These are phyloP conservation scores for Xylariaceae sp. DNA, from an alignment of 2,329 filamentous ascomycete species.

Conservation along the genomic window DNA sequence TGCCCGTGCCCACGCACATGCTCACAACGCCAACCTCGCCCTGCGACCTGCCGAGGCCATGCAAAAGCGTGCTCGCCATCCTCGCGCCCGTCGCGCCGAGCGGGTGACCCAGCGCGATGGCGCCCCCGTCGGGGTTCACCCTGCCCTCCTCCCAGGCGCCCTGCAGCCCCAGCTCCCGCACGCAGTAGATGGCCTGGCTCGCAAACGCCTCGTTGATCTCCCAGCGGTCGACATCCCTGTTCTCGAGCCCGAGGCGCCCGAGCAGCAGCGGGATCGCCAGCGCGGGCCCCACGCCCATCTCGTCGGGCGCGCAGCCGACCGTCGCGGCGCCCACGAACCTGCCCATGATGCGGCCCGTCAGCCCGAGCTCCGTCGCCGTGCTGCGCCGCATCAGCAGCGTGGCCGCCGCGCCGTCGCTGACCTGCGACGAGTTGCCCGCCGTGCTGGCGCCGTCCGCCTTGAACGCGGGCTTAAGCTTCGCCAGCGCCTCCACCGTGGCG, in stretches of 20 bases:
- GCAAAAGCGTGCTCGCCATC: conserved; percentile 74
- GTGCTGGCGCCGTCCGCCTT: conserved; percentile 75
- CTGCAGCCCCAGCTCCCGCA: conserved; percentile 72
- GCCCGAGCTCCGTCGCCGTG: conserved; percentile 75
- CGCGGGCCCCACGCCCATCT: conserved; percentile 93
- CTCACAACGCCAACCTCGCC: conserved; percentile 83
- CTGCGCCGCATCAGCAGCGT: conserved; percentile 84
- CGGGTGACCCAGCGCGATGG: conserved; percentile 92
- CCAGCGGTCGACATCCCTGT: conserved; percentile 79
- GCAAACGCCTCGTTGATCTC: conserved; percentile 90
- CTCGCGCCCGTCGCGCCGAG: conserved; percentile 86
- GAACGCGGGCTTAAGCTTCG: conserved; percentile 86
- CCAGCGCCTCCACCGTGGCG: conserved; percentile 72
- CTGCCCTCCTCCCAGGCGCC: conserved; percentile 65
- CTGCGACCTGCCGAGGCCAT: conserved; percentile 71
- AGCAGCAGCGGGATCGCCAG: conserved; percentile 85
- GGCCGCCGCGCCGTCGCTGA: conserved; percentile 87
- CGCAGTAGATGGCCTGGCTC: conserved; percentile 71
- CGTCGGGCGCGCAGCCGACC: conserved; percentile 81
- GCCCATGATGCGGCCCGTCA: conserved; percentile 73
- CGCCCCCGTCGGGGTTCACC: conserved; percentile 91
- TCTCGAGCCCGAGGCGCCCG: conserved; percentile 68
- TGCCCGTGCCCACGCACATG: conserved; percentile 88
- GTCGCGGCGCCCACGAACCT: conserved; percentile 81
- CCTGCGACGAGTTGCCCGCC: conserved; percentile 85